Percentiles rank a stretch among this genome's conserved stretches.
Conservation (phyloP, 257 asterid genomes). For the Solanum virginianum region DNA sequence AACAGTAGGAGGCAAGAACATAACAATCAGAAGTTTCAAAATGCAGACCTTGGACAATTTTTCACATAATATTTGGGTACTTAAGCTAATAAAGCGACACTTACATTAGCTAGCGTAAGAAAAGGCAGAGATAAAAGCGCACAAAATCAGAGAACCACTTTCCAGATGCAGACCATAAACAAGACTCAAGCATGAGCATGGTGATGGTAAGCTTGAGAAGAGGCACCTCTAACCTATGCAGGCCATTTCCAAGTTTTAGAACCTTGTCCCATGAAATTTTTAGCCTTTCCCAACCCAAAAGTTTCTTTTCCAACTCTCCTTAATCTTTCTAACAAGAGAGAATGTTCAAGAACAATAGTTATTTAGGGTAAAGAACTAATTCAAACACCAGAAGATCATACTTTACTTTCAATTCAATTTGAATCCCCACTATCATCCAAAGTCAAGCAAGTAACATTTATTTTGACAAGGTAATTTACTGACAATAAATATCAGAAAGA, state of each 20-base stretch:
- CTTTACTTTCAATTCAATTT: neutral
- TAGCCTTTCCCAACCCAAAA: neutral
- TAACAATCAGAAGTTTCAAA: neutral
- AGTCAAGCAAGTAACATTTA: neutral
- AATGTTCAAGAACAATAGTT: neutral
- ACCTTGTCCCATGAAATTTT: neutral
- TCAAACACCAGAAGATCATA: neutral
- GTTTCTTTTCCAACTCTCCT: neutral
- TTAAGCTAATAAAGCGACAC: neutral
- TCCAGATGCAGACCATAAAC: neutral
- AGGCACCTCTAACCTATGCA: neutral
- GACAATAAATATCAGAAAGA: neutral
- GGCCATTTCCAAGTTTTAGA: neutral
- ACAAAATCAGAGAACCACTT: neutral
- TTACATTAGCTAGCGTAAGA: neutral
- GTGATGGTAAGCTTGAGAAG: neutral
- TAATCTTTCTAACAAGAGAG: neutral
- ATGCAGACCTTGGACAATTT: neutral
- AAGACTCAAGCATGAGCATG: neutral
- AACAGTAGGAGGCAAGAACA: neutral
- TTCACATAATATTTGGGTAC: neutral
- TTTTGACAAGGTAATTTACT: neutral
- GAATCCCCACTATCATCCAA: neutral
- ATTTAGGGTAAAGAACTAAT: neutral
- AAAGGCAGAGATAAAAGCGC: neutral